phyloP scores from a whole-genome alignment of 2,329 filamentous ascomycete species.

The Cladosporium sp. region DNA sequence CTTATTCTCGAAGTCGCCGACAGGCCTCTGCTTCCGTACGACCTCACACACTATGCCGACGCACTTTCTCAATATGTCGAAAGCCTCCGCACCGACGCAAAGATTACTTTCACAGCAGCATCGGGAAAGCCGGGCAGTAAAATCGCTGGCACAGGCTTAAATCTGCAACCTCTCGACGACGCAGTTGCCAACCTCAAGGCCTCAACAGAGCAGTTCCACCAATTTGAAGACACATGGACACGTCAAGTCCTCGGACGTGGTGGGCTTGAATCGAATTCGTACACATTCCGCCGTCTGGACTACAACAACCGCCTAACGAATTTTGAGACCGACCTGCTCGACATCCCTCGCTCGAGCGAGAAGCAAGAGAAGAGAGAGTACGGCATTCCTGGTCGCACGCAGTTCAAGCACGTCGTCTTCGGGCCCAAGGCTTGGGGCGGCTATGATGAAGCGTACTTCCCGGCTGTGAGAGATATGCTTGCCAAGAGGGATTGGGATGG shows the following conservation, averaged over 20 bases:
- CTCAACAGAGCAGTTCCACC: conserved; percentile 62
- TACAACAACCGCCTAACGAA: conserved; percentile 75
- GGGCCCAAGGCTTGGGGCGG: conserved; percentile 75
- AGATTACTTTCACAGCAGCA: conserved; percentile 1
- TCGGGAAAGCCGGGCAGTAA: conserved; percentile 3
- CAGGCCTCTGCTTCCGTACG: conserved; percentile 75
- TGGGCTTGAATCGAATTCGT: conserved; percentile 69
- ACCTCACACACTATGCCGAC: conserved; percentile 68
- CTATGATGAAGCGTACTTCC: conserved; percentile 67
- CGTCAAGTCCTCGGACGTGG: conserved; percentile 62
- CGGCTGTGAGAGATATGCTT: conserved; percentile 78
- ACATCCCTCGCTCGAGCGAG: conserved; percentile 57
- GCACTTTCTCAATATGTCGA: conserved; percentile 62
- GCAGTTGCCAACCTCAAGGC: conserved; percentile 59
- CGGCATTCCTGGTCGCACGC: conserved; percentile 71
- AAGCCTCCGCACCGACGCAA: conserved; percentile 60
- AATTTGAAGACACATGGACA: conserved; percentile 77
- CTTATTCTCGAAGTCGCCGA: conserved; percentile 84
- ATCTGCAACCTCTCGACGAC: conserved; percentile 57
- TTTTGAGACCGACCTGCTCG: conserved; percentile 81
- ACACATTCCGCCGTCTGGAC: conserved; percentile 63
- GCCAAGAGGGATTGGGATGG: conserved; percentile 65
- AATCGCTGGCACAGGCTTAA: conserved; percentile 33
- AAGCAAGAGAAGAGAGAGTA: conserved; percentile 14
- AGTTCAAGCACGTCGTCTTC: conserved; percentile 91